These are phyloP conservation scores for Solanum medicagineum DNA, from an alignment of 257 asterid genomes.

Conservation along the genomic window DNA sequence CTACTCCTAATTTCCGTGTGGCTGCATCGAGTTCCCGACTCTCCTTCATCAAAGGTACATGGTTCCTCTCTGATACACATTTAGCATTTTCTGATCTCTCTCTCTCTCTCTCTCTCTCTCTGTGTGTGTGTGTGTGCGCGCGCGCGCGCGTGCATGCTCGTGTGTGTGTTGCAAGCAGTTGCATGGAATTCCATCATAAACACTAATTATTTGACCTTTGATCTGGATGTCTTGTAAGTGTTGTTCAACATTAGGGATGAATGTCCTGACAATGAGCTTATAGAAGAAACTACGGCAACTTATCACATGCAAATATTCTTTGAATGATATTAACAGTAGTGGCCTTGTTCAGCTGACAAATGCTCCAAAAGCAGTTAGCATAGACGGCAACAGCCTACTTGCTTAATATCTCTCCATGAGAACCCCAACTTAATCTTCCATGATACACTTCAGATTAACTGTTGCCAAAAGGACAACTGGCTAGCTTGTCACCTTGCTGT, in stretches of 20 bases:
- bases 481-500: background rate
- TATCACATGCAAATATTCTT: background rate
- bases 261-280: background rate
- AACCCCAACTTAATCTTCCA: background rate
- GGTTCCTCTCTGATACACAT: background rate
- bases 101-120: background rate
- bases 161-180: background rate
- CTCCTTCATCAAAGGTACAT: conserved; percentile 80
- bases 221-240: background rate
- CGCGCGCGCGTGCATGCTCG: no score
- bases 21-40: conserved; percentile 72
- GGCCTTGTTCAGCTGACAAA: background rate
- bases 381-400: background rate
- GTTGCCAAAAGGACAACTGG: background rate
- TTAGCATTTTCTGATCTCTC: background rate
- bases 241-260: background rate
- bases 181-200: background rate
- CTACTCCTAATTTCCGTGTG: conserved; percentile 45
- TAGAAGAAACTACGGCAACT: background rate
- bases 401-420: background rate
- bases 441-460: background rate
- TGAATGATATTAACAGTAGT: background rate
- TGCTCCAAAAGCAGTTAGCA: background rate
- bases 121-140: background rate
- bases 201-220: background rate